Evolutionary conservation across 2,329 filamentous ascomycete genomes (phyloP).

Genomic region (Aspergillus proliferans): DNA sequence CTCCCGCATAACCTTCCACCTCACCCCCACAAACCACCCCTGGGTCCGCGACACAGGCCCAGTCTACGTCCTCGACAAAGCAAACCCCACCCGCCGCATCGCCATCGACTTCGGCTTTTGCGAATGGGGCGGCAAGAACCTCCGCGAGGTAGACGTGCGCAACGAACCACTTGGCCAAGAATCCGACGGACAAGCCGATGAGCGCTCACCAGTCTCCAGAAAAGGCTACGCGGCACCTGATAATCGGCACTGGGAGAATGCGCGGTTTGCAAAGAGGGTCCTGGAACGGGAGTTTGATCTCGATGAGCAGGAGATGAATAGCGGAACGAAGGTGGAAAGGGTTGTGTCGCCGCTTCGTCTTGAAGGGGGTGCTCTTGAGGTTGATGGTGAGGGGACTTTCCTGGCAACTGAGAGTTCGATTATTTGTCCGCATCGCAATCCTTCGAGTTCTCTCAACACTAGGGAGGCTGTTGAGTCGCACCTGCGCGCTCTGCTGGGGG

Average conservation of each 20-base stretch:
- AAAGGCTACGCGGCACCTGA: neutral
- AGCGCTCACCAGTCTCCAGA: neutral
- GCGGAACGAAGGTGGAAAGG: constrained; percentile 2
- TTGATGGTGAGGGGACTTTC: constrained; percentile 26
- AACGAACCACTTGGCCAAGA: neutral
- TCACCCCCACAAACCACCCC: constrained; percentile 13
- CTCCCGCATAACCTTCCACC: constrained; percentile 9
- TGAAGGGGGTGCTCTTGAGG: constrained; percentile 23
- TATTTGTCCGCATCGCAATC: constrained; percentile 21
- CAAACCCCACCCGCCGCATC: constrained; percentile 9
- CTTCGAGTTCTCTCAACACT: constrained; percentile 5
- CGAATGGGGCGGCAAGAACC: constrained; percentile 15
- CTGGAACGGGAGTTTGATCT: constrained; percentile 11
- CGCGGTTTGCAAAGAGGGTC: constrained; percentile 11
- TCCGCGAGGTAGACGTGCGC: constrained; percentile 7
- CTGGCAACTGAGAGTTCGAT: constrained; percentile 24
- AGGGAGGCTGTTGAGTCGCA: constrained; percentile 18
- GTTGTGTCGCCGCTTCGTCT: constrained; percentile 13
- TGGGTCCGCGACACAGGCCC: constrained; percentile 19
- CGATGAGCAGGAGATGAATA: too few relatives aligned
- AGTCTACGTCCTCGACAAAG: constrained; percentile 13
- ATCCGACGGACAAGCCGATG: constrained; percentile 1
- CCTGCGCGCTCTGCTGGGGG: constrained; percentile 16
- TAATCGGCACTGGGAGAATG: constrained; percentile 7
- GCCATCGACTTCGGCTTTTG: constrained; percentile 16